phyloP scores from a whole-genome alignment of 345 rosid species.

The Gossypium rotundifolium region DNA sequence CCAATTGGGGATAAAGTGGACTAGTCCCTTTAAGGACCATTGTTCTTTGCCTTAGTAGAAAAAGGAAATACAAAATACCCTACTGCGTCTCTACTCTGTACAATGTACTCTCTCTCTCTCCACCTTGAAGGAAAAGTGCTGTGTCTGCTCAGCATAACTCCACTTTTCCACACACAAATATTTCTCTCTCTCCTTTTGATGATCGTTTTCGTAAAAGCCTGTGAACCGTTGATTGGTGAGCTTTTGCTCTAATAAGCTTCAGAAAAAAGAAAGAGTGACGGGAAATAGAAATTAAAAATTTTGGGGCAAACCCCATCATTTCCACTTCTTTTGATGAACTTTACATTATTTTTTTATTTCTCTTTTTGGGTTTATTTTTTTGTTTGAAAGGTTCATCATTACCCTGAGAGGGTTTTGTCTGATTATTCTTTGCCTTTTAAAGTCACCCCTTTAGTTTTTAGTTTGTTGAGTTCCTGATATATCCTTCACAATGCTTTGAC shows the following conservation, averaged over 20 bases:
- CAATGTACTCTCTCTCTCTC: slow-evolving; percentile 12
- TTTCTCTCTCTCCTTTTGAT: slow-evolving; percentile 37
- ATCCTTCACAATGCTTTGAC: slow-evolving; percentile 27
- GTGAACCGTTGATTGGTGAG: slow-evolving; percentile 33
- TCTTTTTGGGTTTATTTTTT: slow-evolving; percentile 10
- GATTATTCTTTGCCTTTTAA: slow-evolving; percentile 28
- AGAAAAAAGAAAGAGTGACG: background rate
- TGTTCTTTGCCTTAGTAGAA: slow-evolving; percentile 41
- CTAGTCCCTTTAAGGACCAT: slow-evolving; percentile 62
- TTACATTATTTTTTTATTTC: slow-evolving; percentile 1
- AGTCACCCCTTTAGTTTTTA: slow-evolving; percentile 21
- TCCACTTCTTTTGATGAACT: slow-evolving; percentile 34
- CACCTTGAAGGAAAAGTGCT: slow-evolving; percentile 42
- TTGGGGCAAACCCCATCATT: slow-evolving; percentile 14
- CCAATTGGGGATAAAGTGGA: slow-evolving; percentile 51
- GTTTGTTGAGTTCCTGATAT: slow-evolving; percentile 16
- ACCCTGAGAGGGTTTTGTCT: slow-evolving; percentile 11
- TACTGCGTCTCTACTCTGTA: background rate
- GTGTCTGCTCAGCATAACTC: slow-evolving; percentile 46
- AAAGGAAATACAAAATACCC: slow-evolving; percentile 20
- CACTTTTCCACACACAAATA: slow-evolving; percentile 14
- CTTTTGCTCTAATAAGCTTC: slow-evolving; percentile 18
- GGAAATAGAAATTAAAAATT: background rate
- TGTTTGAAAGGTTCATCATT: slow-evolving; percentile 29
- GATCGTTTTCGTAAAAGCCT: slow-evolving; percentile 20